A percentile compares a stretch with the other conserved stretches of the same genome.
phyloP scores from a whole-genome alignment of 768 basidiomycete species.

The Rhodotorula graminis region DNA sequence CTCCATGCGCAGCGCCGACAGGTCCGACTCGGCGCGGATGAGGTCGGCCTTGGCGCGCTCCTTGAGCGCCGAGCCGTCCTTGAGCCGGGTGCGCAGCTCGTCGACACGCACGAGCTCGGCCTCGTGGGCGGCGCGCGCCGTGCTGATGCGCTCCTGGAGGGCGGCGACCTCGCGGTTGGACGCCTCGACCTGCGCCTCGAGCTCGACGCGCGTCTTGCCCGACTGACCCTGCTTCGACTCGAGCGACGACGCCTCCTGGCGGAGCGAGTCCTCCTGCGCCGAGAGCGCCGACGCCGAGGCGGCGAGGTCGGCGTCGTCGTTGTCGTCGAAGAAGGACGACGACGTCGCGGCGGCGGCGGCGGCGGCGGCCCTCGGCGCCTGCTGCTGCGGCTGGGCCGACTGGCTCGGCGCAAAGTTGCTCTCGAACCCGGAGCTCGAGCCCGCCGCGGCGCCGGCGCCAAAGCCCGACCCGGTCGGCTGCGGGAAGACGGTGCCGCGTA shows the following conservation, averaged over 20 bases:
- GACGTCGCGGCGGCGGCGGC: background rate
- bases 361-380: background rate
- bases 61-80: slow-evolving; percentile 54
- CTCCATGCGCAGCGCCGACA: slow-evolving; percentile 80
- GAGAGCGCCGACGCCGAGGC: background rate
- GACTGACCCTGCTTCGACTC: slow-evolving; percentile 67
- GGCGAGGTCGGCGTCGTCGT: slow-evolving; percentile 29
- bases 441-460: background rate
- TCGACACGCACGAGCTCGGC: slow-evolving; percentile 60
- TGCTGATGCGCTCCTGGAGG: slow-evolving; percentile 74
- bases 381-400: background rate
- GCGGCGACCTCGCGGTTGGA: slow-evolving; percentile 72
- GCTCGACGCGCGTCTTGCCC: slow-evolving; percentile 56
- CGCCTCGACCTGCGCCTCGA: slow-evolving; percentile 62
- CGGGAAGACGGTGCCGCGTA: slow-evolving; percentile 11
- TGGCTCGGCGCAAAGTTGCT: slow-evolving; percentile 18
- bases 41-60: slow-evolving; percentile 68
- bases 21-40: slow-evolving; percentile 83
- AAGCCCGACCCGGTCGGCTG: slow-evolving; percentile 17
- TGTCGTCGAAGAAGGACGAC: slow-evolving; percentile 37
- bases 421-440: slow-evolving; percentile 1
- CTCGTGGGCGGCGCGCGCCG: slow-evolving; percentile 78
- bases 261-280: slow-evolving; percentile 70
- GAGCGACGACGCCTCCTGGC: slow-evolving; percentile 56
- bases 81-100: slow-evolving; percentile 56